Base-by-base conservation (phyloP, 2,329 filamentous ascomycete genomes). In the Talaromyces piceae region DNA sequence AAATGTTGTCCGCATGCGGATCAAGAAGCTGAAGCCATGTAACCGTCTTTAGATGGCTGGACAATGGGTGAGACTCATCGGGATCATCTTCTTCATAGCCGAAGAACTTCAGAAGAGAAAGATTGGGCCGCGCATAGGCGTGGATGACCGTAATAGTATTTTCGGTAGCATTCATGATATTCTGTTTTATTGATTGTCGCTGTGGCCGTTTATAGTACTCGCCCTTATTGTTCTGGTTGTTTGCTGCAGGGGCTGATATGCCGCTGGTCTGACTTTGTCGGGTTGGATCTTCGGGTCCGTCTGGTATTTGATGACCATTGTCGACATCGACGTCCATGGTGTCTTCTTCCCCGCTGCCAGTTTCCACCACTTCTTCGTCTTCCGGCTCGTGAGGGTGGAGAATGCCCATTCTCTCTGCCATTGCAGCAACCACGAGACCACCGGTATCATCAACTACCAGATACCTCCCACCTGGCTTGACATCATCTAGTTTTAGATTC, bases 21-120 rank as follows among this genome's bases (percentile, higher is more conserved):
- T 86, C 78, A 13, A 96, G 73, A 4, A 98, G 81, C 69, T 97
- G 91, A 2, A 98, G 80, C 91, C 91, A 98, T 25, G 88, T 91
- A 26, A 97, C 75, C 4, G 86, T 82, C 61, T 91, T 85, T 47
- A 98, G 81, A 64, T 93, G 85, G 13, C 80, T 84, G 67, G 86
- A 80, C 9, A 98, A 81, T 0, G 93, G 91, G 64, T 97, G 93
- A 0, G 73, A 67, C 22, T 82, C 75, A 12, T 79, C 75, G 49
- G 76, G 82, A 55, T 81, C 82, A 53, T 80, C 79, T 58, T 78
- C 74, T 69, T 95, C 89, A 71, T 84, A 97, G 67, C 83, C 82
- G 71, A 95, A 97, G 75, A 95, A 94, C 65, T 88, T 88, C 18
- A 98, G 79, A 45, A 93, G 79, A 16, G 84, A 84, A 53, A 97